A percentile compares a stretch with the other conserved stretches of the same genome.
Evolutionary conservation across 371 early-diverging fungal genomes (phyloP).

Genomic region (Mucor irregularis): DNA sequence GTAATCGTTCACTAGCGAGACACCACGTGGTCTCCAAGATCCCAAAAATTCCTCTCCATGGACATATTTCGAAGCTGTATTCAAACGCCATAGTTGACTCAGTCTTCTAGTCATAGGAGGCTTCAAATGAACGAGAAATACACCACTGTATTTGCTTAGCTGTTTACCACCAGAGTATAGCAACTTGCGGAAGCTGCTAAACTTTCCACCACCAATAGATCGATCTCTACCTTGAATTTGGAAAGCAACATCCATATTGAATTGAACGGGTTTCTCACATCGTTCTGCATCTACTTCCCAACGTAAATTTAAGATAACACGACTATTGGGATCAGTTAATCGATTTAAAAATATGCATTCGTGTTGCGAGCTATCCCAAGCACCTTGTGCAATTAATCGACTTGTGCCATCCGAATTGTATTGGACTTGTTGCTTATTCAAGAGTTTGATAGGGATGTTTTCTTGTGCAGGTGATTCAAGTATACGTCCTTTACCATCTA

Average conservation of each 20-base stretch:
- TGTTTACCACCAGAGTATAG: constrained; percentile 29
- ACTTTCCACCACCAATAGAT: constrained; percentile 32
- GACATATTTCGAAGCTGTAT: constrained; percentile 76
- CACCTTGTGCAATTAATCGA: constrained; percentile 55
- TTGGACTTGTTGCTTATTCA: constrained; percentile 46
- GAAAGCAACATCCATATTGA: constrained; percentile 66
- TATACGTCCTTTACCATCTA: constrained; percentile 67
- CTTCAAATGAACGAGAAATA: constrained; percentile 57
- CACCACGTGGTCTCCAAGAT: constrained; percentile 76
- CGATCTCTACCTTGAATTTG: constrained; percentile 66
- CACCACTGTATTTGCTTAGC: constrained; percentile 51
- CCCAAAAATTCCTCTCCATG: constrained; percentile 84
- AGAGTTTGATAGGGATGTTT: constrained; percentile 54
- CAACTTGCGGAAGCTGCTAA: constrained; percentile 36
- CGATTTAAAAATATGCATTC: constrained; percentile 73
- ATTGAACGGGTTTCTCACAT: constrained; percentile 56
- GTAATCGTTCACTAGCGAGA: constrained; percentile 69
- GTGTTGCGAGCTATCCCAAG: constrained; percentile 89
- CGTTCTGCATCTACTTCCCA: constrained; percentile 65
- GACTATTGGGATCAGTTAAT: constrained; percentile 61
- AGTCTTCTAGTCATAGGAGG: constrained; percentile 61
- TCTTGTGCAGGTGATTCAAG: constrained; percentile 55
- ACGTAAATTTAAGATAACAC: constrained; percentile 56
- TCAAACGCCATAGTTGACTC: constrained; percentile 73
- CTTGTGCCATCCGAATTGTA: constrained; percentile 66